Base-by-base conservation (phyloP, 2,329 filamentous ascomycete genomes). In the Plenodomus lindquistii region DNA sequence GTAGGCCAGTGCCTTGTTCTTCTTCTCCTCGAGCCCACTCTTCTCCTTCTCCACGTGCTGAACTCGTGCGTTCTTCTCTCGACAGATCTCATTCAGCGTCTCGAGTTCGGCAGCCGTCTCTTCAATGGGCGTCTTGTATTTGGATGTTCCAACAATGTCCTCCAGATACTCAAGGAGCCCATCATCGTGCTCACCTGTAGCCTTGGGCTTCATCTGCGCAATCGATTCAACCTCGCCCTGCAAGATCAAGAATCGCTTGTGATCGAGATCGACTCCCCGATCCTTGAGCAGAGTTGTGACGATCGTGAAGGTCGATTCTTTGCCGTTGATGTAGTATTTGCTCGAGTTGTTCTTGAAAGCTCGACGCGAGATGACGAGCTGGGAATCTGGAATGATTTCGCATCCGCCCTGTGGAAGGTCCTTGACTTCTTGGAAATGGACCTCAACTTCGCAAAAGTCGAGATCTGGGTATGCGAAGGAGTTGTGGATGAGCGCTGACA, bases 221-320 rank as follows among this genome's bases (percentile, higher is more conserved):
- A 99, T 99, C 0, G 93, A 97, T 72, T 99, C 94, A 50, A 99
- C 94, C 71, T 99, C 94, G 66, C 94, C 94, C 73, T 99, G 94
- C 10, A 99, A 78, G 66, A 99, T 99, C 44, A 99, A 77, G 75
- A 99, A 99, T 51, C 94, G 89, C 76, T 99, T 99, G 77, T 99
- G 94, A 66, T 99, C 94, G 18, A 99, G 80, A 75, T 99, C 94
- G 15, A 99, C 89, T 2, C 94, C 95, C 19, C 89, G 85, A 18
- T 91, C 91, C 48, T 88, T 88, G 8, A 99, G 82, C 13, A 99
- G 79, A 0, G 87, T 90, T 0, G 92, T 97, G 21, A 99, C 94
- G 0, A 86, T 83, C 0, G 92, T 97, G 70, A 97, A 99, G 66
- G 89, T 96, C 27, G 93, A 96, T 53, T 88, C 86, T 62, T 88